Conservation (phyloP, 1,284 basidiomycete genomes). For the Sphaerobolus stellatus region DNA sequence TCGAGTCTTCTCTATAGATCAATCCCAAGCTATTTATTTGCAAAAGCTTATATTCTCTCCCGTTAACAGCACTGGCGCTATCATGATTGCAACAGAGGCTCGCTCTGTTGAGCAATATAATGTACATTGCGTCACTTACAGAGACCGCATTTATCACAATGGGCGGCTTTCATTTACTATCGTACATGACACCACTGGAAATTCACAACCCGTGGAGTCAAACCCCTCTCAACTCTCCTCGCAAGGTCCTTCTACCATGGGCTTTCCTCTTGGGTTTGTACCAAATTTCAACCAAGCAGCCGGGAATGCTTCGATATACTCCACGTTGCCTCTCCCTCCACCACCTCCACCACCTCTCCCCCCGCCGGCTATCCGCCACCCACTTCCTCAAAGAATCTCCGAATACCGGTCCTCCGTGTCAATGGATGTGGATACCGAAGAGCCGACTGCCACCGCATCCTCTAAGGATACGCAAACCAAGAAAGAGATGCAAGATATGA, state of each 20-base stretch:
- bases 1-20: conserved; percentile 57
- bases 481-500: conserved; percentile 51
- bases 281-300: too few species aligned
- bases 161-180: conserved; percentile 64
- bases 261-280: too few species aligned
- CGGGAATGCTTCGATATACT: too few species aligned
- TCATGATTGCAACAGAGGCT: conserved; percentile 61
- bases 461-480: conserved; percentile 54
- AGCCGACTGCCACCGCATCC: conserved; percentile 29
- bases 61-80: conserved; percentile 44
- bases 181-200: conserved; percentile 49
- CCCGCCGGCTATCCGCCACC: conserved; percentile 39
- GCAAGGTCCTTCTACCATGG: too few species aligned
- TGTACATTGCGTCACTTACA: conserved; percentile 48
- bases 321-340: conserved; percentile 29
- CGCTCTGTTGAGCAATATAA: conserved; percentile 58
- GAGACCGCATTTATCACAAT: conserved; percentile 49
- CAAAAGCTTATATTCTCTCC: conserved; percentile 36
- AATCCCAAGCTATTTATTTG: neutral
- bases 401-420: neutral
- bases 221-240: too few species aligned
- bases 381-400: too few species aligned
- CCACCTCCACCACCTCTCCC: conserved; percentile 47
- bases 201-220: conserved; percentile 1
- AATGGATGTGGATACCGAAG: neutral